Base-by-base conservation (phyloP, 805 yeast species). In the Starmerella lactis-condensi region DNA sequence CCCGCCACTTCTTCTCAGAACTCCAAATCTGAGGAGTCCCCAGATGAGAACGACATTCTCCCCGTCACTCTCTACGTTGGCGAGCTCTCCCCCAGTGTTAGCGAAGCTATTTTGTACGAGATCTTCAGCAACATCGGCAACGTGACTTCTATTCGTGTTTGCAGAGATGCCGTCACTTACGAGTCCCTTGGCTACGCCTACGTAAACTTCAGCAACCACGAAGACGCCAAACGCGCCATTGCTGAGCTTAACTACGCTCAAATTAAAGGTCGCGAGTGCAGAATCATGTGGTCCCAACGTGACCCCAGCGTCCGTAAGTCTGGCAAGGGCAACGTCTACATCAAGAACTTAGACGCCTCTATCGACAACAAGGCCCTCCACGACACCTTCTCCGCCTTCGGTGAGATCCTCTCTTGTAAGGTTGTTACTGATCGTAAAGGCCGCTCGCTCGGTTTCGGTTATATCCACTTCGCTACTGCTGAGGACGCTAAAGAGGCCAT, bases 281-380 rank as follows among this genome's bases (percentile, higher is more conserved):
- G 98, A 62, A 85, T 89, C 65, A 89, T 89, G 96, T 82, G 96
- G 95, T 82, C 95, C 46, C 96, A 89, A 67, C 81, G 96, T 64
- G 96, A 89, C 58, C 96, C 98, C 44, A 69, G 93, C 40, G 59
- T 73, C 51, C 78, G 98, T 69, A 79, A 75, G 68, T 74, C 74
- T 54, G 95, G 95, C 58, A 75, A 79, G 43, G 95, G 94, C 53
- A 89, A 89, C 70, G 74, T 89, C 46, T 89, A 76, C 72, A 85
- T 89, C 66, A 89, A 89, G 74, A 89, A 89, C 72, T 72, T 89
- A 62, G 94, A 85, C 61, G 91, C 93, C 39, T 93, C 79, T 52
- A 89, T 89, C 52, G 98, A 89, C 65, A 85, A 89, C 81, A 85
- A 85, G 71, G 92, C 94, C 50, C 69, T 89, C 52, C 93, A 83